These are phyloP conservation scores for Diplodia mutila DNA, from an alignment of 2,329 filamentous ascomycete species.

Conservation along the genomic window DNA sequence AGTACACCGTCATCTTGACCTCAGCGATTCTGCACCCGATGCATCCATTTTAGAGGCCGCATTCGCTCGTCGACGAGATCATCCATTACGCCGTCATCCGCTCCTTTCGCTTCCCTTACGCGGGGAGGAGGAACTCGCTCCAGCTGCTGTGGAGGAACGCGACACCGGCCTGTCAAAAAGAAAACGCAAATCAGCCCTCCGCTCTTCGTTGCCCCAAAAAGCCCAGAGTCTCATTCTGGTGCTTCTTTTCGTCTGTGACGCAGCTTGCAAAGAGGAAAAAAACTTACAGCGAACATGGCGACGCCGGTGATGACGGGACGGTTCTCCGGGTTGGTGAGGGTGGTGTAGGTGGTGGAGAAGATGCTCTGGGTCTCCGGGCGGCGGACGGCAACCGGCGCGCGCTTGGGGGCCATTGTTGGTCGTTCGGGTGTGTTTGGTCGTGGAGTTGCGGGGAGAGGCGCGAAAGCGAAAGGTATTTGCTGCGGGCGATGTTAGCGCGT, in stretches of 20 bases:
- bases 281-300: constrained; percentile 56
- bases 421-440: not conserved
- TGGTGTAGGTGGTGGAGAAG: constrained; percentile 37
- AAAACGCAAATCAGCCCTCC: not conserved
- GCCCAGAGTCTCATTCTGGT: too few relatives aligned
- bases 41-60: too few relatives aligned
- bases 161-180: constrained; percentile 51
- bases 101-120: constrained; percentile 40
- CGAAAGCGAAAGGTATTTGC: not conserved
- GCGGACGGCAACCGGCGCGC: not conserved
- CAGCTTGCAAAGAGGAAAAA: too few relatives aligned
- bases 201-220: too few relatives aligned
- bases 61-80: not conserved
- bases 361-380: constrained; percentile 11
- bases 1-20: not conserved
- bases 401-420: constrained; percentile 21
- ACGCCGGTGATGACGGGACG: constrained; percentile 53
- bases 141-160: constrained; percentile 58
- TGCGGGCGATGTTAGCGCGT: not conserved
- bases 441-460: not conserved
- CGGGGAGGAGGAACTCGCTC: constrained; percentile 55
- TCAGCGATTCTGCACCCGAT: too few relatives aligned
- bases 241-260: too few relatives aligned
- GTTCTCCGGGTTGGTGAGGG: constrained; percentile 54
- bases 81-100: not conserved